Base-by-base conservation (phyloP, 192 early-diverging fungal species). In the Thamnidium elegans region DNA sequence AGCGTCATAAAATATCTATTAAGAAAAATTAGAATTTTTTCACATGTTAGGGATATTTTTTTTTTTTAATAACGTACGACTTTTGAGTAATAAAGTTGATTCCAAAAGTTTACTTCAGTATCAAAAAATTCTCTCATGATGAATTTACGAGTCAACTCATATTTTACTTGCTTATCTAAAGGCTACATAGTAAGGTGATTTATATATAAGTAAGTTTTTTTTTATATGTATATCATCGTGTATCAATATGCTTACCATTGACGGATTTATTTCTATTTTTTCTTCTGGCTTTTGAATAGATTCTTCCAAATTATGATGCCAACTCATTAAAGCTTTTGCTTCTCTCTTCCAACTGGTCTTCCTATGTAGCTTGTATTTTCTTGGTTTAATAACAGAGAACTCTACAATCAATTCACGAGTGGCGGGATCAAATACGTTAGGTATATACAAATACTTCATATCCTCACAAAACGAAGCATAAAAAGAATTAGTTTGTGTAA, bases 1-100 rank as follows among this genome's bases (percentile, higher is more conserved):
- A 42, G 74, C 67, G 58, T 79, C 67, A 63, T 63, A 62, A 20
- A 73, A 73, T 39, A 69, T 70, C 74, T 79, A 68, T 39, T 1
- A 39, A 39, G 36, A 39, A 39, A 39, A 10, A 39, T 9, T 9
- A 39, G 9, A 39, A 39, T 6, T 9, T 43, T 58, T 42, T 30
- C 36, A 43, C 17, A 43, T 21, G 19, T 43, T 0, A 58, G 7
- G 9, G 13, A 15, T 15, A n/a, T 15, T 45, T 13, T 45, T 15
- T 45, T 2, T 11, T 13, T 13, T 43, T 23, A 26, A 45, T 4
- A 7, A 62, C 65, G 52, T 67, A 72, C 71, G 14, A 67, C 61
- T 63, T 72, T 67, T 17, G 55, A 62, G 21, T 68, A 76, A 43
- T 73, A 66, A 71, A 82, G 50, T 64, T 79, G 79, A 62, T 79